Evolutionary conservation across 2,329 filamentous ascomycete genomes (phyloP), one percentile per base, ranked within the genome.

Genomic region (Nigrospora sphaerica): DNA sequence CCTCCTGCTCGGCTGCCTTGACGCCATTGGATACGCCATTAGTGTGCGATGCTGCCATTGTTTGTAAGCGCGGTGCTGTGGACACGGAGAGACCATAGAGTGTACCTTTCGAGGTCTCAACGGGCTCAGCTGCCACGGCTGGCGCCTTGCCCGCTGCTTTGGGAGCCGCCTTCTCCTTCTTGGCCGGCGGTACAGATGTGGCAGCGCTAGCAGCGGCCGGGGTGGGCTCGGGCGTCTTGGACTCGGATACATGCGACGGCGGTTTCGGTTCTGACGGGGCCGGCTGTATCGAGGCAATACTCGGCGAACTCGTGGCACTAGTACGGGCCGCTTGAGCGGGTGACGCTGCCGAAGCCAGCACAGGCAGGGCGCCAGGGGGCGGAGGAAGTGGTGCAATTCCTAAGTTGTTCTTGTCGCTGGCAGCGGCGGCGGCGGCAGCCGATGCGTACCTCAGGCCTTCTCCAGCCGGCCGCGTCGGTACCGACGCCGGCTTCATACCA

Each of bases 391-490:
- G 93, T 48, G 92, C 85, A 60, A 98, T 96, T 23, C 93, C 93
- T 31, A 97, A 85, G 62, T 85, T 92, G 71, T 88, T 91, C 68
- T 73, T 79, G 56, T 95, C 90, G 64, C 82, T 90, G 39, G 91
- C 89, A 0, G 93, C 93, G 0, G 93, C 93, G 0, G 93, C 93
- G 0, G 93, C 93, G 0, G 93, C 93, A 0, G 93, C 93, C 34
- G 93, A 97, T 39, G 93, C 93, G 63, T 98, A 98, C 68, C 97
- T 97, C 54, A 98, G 74, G 2, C 87, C 88, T 64, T 97, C 92
- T 41, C 90, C 90, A 4, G 89, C 86, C 7, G 88, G 83, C 63
- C 92, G 81, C 49, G 87, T 83, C 1, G 93, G 93, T 57, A 91
- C 70, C 16, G 89, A 84, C 16, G 93, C 93, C 12, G 93, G 92